Evolutionary conservation across 2,329 filamentous ascomycete genomes (phyloP), one percentile per base, ranked within the genome.

Genomic region (Cordyceps cateniannulata): DNA sequence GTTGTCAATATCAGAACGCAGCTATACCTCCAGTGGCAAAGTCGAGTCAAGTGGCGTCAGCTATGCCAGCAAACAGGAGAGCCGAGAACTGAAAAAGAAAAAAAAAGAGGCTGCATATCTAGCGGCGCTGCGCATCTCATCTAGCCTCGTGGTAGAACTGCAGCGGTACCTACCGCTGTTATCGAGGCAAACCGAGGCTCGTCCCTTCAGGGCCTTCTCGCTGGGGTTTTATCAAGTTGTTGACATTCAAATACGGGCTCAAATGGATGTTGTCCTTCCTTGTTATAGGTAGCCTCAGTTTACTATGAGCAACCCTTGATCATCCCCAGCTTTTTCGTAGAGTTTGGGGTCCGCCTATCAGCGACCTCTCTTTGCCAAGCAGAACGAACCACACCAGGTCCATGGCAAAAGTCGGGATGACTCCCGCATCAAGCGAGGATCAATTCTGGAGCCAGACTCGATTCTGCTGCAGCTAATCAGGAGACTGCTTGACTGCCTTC

Each of bases 391-490:
- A 18, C 22, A 59, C 56, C 32, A 51, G 51, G 35, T 5, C 6
- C 27, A 56, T 44, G 55, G 55, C 35, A 59, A 51, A 59, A 59
- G 35, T 59, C 56, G 56, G 56, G 56, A 59, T 10, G 35, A 59
- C 20, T 20, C 12, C 44, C 24, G 32, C 22, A 18, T 24, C 48
- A 10, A 27, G n/a, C 7, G 20, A 32, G 22, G 8, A 44, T 44
- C 7, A 29, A 51, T 44, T 44, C 56, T 22, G 55, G 55, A 50
- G 45, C 55, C 25, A 18, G n/a, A 12, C n/a, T 14, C 14, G 27
- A 32, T 49, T 18, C 44, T 48, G 16, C 3, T 42, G 38, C 38
- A 42, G 38, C 38, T n/a, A 42, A 57, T 49, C 29, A 48, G 22
- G 22, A 47, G 9, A 22, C 49, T 20, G 25, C 48, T 12, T 14